phyloP scores from a whole-genome alignment of 345 rosid genomes.

The Eucalyptus shirleyi region DNA sequence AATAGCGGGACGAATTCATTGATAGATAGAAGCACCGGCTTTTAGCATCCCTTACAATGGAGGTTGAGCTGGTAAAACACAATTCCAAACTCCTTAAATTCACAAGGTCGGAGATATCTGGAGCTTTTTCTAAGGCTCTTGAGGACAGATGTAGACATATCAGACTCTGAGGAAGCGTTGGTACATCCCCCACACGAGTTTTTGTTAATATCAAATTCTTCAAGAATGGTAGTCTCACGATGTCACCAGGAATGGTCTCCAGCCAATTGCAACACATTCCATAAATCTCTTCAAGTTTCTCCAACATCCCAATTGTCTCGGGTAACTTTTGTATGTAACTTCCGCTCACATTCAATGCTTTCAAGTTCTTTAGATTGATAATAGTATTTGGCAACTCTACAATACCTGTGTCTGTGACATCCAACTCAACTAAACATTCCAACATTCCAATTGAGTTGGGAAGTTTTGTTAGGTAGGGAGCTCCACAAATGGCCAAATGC shows the following conservation, averaged over 20 bases:
- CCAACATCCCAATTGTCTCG: not conserved
- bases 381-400: not conserved
- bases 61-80: too few relatives aligned
- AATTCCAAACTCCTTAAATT: not conserved
- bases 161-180: not conserved
- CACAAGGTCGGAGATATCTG: not conserved
- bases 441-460: not conserved
- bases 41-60: too few relatives aligned
- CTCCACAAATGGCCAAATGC: not conserved
- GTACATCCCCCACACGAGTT: not conserved
- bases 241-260: not conserved
- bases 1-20: too few relatives aligned
- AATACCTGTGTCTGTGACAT: not conserved
- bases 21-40: too few relatives aligned
- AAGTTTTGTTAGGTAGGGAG: fast-evolving
- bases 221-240: not conserved
- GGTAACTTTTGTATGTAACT: not conserved
- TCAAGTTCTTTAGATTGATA: not conserved
- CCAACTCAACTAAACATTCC: not conserved
- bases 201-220: not conserved
- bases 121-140: not conserved
- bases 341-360: fast-evolving
- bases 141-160: not conserved
- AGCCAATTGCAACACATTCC: not conserved
- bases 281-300: not conserved